Conservation (phyloP, 768 basidiomycete genomes). For the Leccinum imitatum region DNA sequence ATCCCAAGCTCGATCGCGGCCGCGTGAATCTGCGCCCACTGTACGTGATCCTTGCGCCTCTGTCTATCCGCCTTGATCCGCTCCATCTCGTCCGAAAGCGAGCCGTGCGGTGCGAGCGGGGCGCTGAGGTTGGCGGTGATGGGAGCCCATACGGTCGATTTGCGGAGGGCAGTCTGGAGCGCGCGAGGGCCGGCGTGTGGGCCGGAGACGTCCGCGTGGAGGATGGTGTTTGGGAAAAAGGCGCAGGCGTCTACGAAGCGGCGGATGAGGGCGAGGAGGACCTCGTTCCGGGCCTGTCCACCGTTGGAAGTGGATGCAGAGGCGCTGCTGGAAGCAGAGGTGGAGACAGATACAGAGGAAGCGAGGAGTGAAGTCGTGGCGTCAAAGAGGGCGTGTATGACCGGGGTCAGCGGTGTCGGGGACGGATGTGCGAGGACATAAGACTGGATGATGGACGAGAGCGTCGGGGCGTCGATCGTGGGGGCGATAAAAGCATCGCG, state of each 20-base stretch:
- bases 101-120: constrained; percentile 17
- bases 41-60: constrained; percentile 60
- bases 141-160: constrained; percentile 53
- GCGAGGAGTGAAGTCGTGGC: constrained; percentile 36
- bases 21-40: constrained; percentile 67
- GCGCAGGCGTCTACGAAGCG: constrained; percentile 52
- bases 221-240: constrained; percentile 47
- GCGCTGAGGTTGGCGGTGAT: constrained; percentile 3
- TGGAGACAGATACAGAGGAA: constrained; percentile 27
- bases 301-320: constrained; percentile 24
- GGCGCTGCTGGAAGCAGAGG: constrained; percentile 36
- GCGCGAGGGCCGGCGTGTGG: constrained; percentile 56
- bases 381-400: constrained; percentile 55
- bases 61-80: constrained; percentile 60
- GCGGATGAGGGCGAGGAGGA: constrained; percentile 34
- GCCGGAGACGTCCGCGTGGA: constrained; percentile 56
- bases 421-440: constrained; percentile 50
- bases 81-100: constrained; percentile 60
- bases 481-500: constrained; percentile 34
- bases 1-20: constrained; percentile 61
- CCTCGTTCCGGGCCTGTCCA: constrained; percentile 10
- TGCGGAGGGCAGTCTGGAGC: constrained; percentile 58
- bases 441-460: constrained; percentile 55
- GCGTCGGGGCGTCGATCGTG: constrained; percentile 45
- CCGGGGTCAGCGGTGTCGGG: constrained; percentile 47